Conservation (phyloP, 768 basidiomycete species). For the Macrolepiota fuliginosa region DNA sequence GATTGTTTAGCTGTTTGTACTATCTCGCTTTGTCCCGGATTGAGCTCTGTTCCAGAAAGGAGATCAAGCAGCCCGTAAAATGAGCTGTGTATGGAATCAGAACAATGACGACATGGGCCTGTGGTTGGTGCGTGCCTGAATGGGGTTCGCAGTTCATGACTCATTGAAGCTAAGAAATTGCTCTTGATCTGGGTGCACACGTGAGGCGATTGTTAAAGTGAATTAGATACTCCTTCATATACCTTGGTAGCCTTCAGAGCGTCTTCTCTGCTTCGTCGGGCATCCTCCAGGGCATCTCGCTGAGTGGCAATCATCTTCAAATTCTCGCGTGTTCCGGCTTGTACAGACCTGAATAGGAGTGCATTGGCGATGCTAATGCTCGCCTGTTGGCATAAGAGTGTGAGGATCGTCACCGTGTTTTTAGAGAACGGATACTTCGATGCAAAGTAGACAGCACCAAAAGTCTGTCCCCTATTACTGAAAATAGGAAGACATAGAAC, state of each 20-base stretch:
- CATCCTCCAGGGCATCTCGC: slow-evolving; percentile 65
- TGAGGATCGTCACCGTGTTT: slow-evolving; percentile 59
- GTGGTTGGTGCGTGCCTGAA: slow-evolving; percentile 48
- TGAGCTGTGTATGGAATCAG: slow-evolving; percentile 38
- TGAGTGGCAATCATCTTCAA: slow-evolving; percentile 77
- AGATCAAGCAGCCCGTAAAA: slow-evolving; percentile 78
- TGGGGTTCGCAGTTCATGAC: slow-evolving; percentile 74
- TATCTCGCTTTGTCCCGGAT: slow-evolving; percentile 70
- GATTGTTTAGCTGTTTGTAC: slow-evolving; percentile 79
- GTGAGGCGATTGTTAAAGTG: neutral
- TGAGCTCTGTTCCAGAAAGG: slow-evolving; percentile 68
- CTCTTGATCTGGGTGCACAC: slow-evolving; percentile 58
- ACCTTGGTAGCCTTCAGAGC: slow-evolving; percentile 75
- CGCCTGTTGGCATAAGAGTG: slow-evolving; percentile 69
- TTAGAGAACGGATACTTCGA: slow-evolving; percentile 64
- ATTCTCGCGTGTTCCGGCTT: slow-evolving; percentile 71
- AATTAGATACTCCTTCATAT: slow-evolving; percentile 6
- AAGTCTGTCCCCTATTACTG: slow-evolving; percentile 74
- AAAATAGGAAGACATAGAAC: slow-evolving; percentile 71
- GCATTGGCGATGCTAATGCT: slow-evolving; percentile 76
- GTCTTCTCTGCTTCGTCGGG: slow-evolving; percentile 67
- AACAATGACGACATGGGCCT: neutral
- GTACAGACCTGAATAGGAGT: slow-evolving; percentile 71
- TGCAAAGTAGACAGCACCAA: slow-evolving; percentile 66
- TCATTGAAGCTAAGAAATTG: slow-evolving; percentile 76